Conservation (phyloP, 768 basidiomycete species). For the Auricularia heimuer region DNA sequence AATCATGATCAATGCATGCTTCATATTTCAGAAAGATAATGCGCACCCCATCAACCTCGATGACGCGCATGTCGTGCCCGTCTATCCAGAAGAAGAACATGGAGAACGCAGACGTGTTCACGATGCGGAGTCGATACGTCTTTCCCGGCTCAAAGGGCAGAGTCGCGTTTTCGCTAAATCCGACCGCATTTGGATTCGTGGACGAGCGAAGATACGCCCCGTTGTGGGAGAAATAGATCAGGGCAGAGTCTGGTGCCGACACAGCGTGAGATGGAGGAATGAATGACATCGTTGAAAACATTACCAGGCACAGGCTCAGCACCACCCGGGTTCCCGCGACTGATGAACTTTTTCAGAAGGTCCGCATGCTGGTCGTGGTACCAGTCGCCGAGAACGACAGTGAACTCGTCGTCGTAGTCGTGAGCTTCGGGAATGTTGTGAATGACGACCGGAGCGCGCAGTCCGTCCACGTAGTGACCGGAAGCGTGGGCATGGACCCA, state of each 20-base stretch:
- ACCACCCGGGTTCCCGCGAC: conserved; percentile 66
- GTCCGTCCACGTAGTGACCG: conserved; percentile 90
- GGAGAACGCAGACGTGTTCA: conserved; percentile 71
- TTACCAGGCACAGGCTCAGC: conserved; percentile 82
- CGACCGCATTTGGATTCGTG: conserved; percentile 46
- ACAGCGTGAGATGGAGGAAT: not conserved
- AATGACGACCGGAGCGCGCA: conserved; percentile 78
- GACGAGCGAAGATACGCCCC: conserved; percentile 50
- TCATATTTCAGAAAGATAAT: not conserved
- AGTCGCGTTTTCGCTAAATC: conserved; percentile 82
- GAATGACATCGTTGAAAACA: conserved; percentile 7
- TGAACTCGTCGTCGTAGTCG: conserved; percentile 83
- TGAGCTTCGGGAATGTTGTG: conserved; percentile 44
- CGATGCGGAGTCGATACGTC: conserved; percentile 80
- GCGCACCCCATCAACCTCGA: conserved; percentile 76
- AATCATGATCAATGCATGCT: not conserved
- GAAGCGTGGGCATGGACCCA: conserved; percentile 56
- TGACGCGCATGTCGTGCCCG: conserved; percentile 75
- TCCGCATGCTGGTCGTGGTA: conserved; percentile 68
- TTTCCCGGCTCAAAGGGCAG: conserved; percentile 78
- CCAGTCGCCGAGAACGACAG: conserved; percentile 83
- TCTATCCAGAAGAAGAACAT: conserved; percentile 85
- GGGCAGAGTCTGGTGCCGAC: conserved; percentile 48
- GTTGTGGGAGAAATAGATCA: conserved; percentile 80
- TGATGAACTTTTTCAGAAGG: conserved; percentile 60